Conservation (phyloP, 2,329 filamentous ascomycete species). For the Emergomyces orientalis region DNA sequence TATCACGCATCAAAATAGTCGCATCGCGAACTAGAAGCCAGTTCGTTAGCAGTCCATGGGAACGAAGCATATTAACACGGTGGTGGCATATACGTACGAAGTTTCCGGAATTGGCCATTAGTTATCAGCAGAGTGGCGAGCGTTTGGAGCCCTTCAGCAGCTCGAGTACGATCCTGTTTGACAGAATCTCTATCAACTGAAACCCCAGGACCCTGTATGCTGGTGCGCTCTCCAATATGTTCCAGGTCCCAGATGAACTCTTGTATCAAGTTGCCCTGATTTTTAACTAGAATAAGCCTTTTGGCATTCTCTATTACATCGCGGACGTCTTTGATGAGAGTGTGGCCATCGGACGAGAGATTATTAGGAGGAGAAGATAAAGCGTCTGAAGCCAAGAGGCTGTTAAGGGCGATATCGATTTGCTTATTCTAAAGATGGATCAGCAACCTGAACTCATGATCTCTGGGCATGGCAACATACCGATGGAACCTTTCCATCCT, state of each 20-base stretch:
- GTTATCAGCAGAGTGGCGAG: slow-evolving; percentile 83
- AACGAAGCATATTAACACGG: background rate
- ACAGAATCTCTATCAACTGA: slow-evolving; percentile 68
- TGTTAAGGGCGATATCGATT: slow-evolving; percentile 91
- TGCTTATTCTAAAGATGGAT: slow-evolving; percentile 64
- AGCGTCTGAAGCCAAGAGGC: slow-evolving; percentile 62
- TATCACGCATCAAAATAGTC: slow-evolving; percentile 71
- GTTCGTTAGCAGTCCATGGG: slow-evolving; percentile 15
- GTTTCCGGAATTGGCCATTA: slow-evolving; percentile 92
- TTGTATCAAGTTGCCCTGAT: slow-evolving; percentile 85
- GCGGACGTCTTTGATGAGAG: slow-evolving; percentile 66
- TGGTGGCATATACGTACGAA: slow-evolving; percentile 50
- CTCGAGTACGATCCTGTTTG: slow-evolving; percentile 73
- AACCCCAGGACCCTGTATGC: slow-evolving; percentile 52
- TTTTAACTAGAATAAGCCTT: slow-evolving; percentile 79
- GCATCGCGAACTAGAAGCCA: slow-evolving; percentile 60
- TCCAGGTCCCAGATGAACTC: slow-evolving; percentile 96
- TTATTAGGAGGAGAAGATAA: slow-evolving; percentile 62
- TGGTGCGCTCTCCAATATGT: slow-evolving; percentile 54
- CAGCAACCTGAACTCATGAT: background rate
- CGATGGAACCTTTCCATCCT: slow-evolving; percentile 82
- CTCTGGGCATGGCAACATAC: slow-evolving; percentile 42
- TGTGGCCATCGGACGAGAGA: slow-evolving; percentile 72
- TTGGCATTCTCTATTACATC: slow-evolving; percentile 79
- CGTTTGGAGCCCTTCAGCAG: slow-evolving; percentile 74